phyloP scores from a whole-genome alignment of 192 early-diverging fungal species.

The Diversispora eburnea region DNA sequence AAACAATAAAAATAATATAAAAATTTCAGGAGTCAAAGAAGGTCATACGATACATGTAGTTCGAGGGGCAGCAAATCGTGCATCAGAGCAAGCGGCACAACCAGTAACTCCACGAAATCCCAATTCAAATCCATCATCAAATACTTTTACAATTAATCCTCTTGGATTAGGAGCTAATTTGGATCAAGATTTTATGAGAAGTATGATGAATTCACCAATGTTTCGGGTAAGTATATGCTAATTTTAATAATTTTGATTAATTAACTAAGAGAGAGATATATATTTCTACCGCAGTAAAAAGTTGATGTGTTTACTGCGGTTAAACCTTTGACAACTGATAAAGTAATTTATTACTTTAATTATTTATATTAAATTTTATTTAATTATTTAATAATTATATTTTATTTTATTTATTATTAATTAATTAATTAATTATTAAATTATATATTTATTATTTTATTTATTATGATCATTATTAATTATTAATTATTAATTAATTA shows the following conservation, averaged over 20 bases:
- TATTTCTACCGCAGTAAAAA: background rate
- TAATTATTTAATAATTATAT: too few species aligned
- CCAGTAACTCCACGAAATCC: slow-evolving; percentile 31
- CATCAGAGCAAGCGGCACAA: slow-evolving; percentile 39
- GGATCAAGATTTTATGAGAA: slow-evolving; percentile 32
- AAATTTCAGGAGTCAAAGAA: slow-evolving; percentile 57
- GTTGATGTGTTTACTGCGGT: too few species aligned
- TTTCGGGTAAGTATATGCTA: slow-evolving; percentile 35
- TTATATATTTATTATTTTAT: too few species aligned
- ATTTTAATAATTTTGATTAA: background rate
- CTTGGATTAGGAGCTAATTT: slow-evolving; percentile 1
- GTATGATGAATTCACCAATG: slow-evolving; percentile 40
- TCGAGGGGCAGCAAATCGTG: slow-evolving; percentile 51
- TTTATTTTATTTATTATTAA: too few species aligned
- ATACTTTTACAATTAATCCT: slow-evolving; percentile 20
- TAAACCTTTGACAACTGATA: too few species aligned
- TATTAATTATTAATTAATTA: too few species aligned
- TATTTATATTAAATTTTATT: too few species aligned
- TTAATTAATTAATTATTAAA: too few species aligned
- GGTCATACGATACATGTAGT: slow-evolving; percentile 93
- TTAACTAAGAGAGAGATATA: background rate
- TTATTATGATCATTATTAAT: too few species aligned
- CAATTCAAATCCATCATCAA: slow-evolving; percentile 12
- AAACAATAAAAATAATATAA: background rate
- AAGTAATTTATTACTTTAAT: too few species aligned